Evolutionary conservation across 306 rosid species (phyloP).

Genomic region (Castanea mollissima): DNA sequence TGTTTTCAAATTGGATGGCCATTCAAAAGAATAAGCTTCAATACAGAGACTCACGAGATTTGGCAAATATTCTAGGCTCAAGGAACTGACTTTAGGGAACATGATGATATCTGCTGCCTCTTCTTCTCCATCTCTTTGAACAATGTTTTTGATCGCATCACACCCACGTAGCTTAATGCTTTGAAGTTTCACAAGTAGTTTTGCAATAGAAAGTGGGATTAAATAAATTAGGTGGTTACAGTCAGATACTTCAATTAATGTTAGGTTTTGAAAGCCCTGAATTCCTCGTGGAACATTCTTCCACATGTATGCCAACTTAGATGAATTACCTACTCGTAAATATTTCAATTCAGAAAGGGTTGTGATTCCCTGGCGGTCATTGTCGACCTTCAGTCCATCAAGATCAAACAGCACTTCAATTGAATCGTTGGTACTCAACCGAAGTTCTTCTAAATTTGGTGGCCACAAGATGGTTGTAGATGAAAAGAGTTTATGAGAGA

Average conservation of each 20-base stretch:
- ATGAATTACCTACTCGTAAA: fast-evolving
- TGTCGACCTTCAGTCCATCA: too few species aligned
- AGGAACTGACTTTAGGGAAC: too few species aligned
- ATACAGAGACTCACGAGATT: too few species aligned
- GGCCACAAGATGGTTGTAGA: too few species aligned
- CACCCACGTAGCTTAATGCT: fast-evolving
- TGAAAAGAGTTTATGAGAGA: too few species aligned
- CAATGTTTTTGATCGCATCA: not conserved
- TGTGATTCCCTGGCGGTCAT: too few species aligned
- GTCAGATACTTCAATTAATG: too few species aligned
- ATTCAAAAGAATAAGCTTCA: not conserved
- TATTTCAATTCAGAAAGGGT: fast-evolving
- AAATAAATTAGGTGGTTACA: not conserved
- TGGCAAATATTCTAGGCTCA: fast-evolving
- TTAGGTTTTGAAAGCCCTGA: too few species aligned
- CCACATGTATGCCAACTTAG: too few species aligned
- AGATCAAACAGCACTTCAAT: too few species aligned
- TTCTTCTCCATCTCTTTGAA: not conserved
- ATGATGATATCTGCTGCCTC: not conserved
- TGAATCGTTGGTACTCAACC: fast-evolving
- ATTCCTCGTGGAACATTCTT: too few species aligned
- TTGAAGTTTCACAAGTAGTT: not conserved
- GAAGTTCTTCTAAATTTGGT: too few species aligned
- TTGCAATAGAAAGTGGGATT: not conserved
- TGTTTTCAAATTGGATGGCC: not conserved